Conservation (phyloP, 331 rosid genomes). For the Acacia concinna region DNA sequence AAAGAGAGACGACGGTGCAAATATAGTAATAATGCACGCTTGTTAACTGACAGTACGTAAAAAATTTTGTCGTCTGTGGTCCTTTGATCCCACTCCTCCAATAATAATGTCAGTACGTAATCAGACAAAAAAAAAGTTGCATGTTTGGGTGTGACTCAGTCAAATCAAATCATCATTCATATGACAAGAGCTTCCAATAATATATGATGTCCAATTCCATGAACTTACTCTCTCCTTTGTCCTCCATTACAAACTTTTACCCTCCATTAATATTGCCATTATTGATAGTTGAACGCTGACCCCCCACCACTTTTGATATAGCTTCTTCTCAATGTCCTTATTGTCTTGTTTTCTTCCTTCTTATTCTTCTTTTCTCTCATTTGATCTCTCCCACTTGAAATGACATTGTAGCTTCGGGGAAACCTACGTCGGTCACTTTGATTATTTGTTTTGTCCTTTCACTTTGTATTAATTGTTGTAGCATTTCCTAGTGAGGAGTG, state of each 20-base stretch:
- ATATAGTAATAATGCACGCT: neutral
- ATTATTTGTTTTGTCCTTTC: neutral
- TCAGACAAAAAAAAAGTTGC: slow-evolving; percentile 4
- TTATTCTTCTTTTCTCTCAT: neutral
- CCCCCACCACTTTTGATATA: neutral
- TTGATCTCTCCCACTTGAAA: neutral
- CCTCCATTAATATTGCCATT: neutral
- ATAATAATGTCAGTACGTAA: neutral
- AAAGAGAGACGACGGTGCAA: neutral
- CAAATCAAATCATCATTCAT: neutral
- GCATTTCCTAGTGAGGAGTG: slow-evolving; percentile 9
- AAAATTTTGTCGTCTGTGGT: neutral
- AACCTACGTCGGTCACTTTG: neutral
- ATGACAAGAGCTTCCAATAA: slow-evolving; percentile 8
- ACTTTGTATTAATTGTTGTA: neutral
- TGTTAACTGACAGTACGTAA: neutral
- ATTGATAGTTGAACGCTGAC: neutral
- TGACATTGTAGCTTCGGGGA: neutral
- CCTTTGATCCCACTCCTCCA: neutral
- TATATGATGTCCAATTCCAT: neutral
- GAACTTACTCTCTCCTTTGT: neutral
- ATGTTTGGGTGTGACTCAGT: slow-evolving; percentile 22
- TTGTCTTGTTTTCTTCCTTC: neutral
- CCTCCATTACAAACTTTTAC: neutral
- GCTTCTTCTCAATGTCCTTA: neutral